A percentile compares a stretch with the other conserved stretches of the same genome.
Conservation (phyloP, 768 basidiomycete genomes). For the Calocera viscosa region DNA sequence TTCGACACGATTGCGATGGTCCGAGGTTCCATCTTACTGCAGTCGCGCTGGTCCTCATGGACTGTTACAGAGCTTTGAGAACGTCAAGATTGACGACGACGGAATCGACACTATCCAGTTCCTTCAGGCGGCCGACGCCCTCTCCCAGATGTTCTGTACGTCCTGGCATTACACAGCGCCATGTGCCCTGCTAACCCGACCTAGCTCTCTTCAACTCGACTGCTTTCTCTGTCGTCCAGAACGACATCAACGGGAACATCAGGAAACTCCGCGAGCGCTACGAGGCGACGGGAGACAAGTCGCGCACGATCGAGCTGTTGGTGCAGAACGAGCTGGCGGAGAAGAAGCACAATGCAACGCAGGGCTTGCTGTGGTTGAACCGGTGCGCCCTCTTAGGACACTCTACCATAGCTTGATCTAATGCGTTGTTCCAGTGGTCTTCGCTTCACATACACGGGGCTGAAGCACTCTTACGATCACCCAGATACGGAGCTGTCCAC, state of each 20-base stretch:
- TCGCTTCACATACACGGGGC: slow-evolving; percentile 73
- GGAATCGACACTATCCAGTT: slow-evolving; percentile 84
- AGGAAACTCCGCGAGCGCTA: slow-evolving; percentile 88
- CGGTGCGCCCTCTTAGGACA: slow-evolving; percentile 23
- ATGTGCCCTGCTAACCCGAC: neutral
- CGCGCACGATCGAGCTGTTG: slow-evolving; percentile 70
- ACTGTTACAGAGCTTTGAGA: slow-evolving; percentile 73
- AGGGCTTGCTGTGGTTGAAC: slow-evolving; percentile 87
- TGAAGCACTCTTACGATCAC: slow-evolving; percentile 59
- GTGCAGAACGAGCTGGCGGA: slow-evolving; percentile 70
- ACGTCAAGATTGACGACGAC: slow-evolving; percentile 71
- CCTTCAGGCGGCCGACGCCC: slow-evolving; percentile 75
- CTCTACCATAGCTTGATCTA: neutral
- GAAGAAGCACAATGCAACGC: slow-evolving; percentile 79
- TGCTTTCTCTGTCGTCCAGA: slow-evolving; percentile 72
- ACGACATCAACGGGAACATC: slow-evolving; percentile 86
- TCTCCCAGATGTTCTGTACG: slow-evolving; percentile 83
- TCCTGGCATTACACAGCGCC: slow-evolving; percentile 11
- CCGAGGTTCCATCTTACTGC: neutral
- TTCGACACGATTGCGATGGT: slow-evolving; percentile 21
- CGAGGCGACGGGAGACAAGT: slow-evolving; percentile 48
- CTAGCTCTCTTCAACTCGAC: slow-evolving; percentile 74
- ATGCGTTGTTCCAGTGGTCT: slow-evolving; percentile 49
- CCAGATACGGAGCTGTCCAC: slow-evolving; percentile 47
- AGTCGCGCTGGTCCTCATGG: neutral